Base-by-base conservation (phyloP, 495 filamentous ascomycete genomes). In the Trypethelium eluteriae region DNA sequence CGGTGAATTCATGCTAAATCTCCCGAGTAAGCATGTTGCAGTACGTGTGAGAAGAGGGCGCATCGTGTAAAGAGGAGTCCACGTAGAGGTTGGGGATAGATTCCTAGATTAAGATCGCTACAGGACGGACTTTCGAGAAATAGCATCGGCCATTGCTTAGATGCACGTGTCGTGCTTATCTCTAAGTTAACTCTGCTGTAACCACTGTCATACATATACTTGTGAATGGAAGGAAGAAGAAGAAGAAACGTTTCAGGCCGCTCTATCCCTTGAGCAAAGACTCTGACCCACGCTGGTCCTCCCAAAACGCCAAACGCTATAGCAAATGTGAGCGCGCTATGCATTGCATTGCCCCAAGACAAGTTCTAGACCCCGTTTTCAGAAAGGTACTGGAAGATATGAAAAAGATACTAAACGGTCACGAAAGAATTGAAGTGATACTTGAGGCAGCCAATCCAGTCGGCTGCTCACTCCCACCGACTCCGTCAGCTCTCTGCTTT, bases 261-360 rank as follows among this genome's bases (percentile, higher is more conserved):
- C 49, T 5, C 18, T 18, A 36, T 35, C 2, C 36, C 36, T 18
- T 36, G 6, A 36, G 32, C 53, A 36, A 36, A 32, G 36, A 6
- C 18, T 36, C 53, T 59, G 6, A 59, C n/a, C 18, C 32, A 35
- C n/a, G n/a, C 49, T 53, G 25, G 16, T 53, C 53, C 18, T 14
- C 36, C 18, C 11, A 59, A 18, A 59, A 59, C 53, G 53, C 25
- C 53, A 59, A 59, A 14, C 53, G 53, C 53, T 53, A 16, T n/a
- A 11, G 18, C 9, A 25, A 5, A 5, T 53, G 18, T 16, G 49
- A 53, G 18, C 5, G 2, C 49, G 49, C 49, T 53, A 53, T 53
- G 49, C 49, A 53, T 53, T 18, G 11, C 49, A 53, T 53, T 5
- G 12, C 11, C 18, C 49, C 49, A 53, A 53, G 18, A 18, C 41